Evolutionary conservation across 108 stramenopile species (phyloP).

Genomic region (Ochromonas danica): DNA sequence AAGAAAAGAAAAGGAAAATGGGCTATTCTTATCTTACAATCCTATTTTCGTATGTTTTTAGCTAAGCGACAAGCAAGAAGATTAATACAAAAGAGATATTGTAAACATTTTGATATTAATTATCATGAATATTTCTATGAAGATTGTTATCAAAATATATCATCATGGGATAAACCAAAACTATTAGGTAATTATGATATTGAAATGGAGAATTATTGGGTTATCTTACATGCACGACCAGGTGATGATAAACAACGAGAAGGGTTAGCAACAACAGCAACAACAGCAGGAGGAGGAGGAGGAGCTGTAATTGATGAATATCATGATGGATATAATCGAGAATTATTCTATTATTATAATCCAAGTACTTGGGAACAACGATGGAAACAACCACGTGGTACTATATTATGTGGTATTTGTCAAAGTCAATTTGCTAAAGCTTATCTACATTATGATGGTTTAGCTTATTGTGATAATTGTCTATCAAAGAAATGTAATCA

Average conservation of each 20-base stretch:
- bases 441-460: background rate
- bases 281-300: too few relatives aligned
- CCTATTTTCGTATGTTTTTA: background rate
- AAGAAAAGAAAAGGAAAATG: constrained; percentile 4
- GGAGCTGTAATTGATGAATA: too few relatives aligned
- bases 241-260: too few relatives aligned
- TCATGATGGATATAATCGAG: background rate
- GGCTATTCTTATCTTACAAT: constrained; percentile 4
- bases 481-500: background rate
- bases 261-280: too few relatives aligned
- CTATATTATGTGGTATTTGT: background rate
- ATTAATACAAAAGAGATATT: background rate
- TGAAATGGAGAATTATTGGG: constrained; percentile 13
- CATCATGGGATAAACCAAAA: constrained; percentile 19
- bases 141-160: background rate
- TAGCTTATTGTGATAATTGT: background rate
- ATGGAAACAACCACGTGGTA: background rate
- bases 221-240: background rate
- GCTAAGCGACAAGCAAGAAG: background rate
- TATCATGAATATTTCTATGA: constrained; percentile 17
- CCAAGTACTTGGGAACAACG: background rate
- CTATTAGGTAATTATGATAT: constrained; percentile 25
- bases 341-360: background rate
- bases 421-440: background rate
- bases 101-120: background rate